Evolutionary conservation across 495 filamentous ascomycete genomes (phyloP).

Genomic region (Penicillium crystallinum): DNA sequence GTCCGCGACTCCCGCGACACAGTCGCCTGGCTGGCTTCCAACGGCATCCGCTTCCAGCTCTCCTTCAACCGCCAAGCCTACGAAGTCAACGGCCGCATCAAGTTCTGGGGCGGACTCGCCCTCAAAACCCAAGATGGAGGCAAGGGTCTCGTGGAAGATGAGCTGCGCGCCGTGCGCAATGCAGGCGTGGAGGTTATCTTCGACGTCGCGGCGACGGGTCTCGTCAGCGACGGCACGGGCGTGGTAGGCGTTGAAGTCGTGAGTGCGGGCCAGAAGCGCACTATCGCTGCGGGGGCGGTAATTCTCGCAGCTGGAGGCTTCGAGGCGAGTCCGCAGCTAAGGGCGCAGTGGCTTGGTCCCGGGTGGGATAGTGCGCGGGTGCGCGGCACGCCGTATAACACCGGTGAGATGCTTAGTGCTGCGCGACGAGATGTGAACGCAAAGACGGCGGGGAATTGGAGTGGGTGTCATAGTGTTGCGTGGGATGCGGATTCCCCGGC

Average conservation of each 20-base stretch:
- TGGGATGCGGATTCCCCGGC: constrained; percentile 57
- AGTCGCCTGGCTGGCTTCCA: constrained; percentile 50
- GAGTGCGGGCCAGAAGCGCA: neutral
- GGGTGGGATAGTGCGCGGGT: constrained; percentile 57
- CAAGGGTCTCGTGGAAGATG: constrained; percentile 49
- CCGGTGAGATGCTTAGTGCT: constrained; percentile 47
- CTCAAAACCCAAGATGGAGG: constrained; percentile 54
- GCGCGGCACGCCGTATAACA: constrained; percentile 57
- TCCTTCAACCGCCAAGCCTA: constrained; percentile 60
- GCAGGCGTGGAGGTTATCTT: constrained; percentile 41
- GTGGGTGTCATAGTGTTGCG: constrained; percentile 54
- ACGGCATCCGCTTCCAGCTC: constrained; percentile 51
- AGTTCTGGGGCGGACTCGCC: constrained; percentile 59
- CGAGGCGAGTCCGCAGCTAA: constrained; percentile 50
- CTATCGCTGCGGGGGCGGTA: constrained; percentile 36
- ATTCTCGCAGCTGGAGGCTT: constrained; percentile 60
- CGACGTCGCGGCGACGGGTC: constrained; percentile 34
- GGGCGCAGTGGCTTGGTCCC: constrained; percentile 53
- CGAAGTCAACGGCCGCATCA: constrained; percentile 46
- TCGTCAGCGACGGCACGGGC: constrained; percentile 33
- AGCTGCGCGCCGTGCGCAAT: constrained; percentile 35
- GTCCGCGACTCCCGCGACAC: constrained; percentile 42
- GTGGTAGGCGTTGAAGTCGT: constrained; percentile 21
- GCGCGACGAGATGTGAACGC: constrained; percentile 47
- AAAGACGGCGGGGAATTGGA: constrained; percentile 51